A percentile compares a stretch with the other conserved stretches of the same genome.
Conservation (phyloP, 179 eudicot species). For the Sideroxylon spinosum region DNA sequence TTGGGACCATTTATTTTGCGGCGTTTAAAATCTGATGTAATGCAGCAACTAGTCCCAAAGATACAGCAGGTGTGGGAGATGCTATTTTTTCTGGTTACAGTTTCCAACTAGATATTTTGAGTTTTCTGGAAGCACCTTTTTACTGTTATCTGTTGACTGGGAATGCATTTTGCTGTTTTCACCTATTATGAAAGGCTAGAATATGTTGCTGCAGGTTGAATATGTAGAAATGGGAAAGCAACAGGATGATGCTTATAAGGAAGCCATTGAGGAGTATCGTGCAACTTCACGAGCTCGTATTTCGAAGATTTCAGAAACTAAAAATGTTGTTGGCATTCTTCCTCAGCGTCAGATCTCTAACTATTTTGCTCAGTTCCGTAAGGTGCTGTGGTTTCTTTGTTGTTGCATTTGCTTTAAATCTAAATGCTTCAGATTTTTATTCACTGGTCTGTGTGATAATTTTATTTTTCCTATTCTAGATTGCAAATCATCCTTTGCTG, state of each 20-base stretch:
- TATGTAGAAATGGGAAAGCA: constrained; percentile 65
- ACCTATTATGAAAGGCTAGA: constrained; percentile 5
- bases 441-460: constrained; percentile 11
- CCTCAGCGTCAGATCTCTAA: constrained; percentile 94
- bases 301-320: constrained; percentile 39
- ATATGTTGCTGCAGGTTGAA: constrained; percentile 52
- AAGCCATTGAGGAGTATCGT: constrained; percentile 86
- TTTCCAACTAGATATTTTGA: background rate
- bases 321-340: constrained; percentile 35
- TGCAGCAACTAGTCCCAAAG: constrained; percentile 92
- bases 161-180: constrained; percentile 5
- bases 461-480: constrained; percentile 40
- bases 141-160: background rate
- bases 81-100: constrained; percentile 6
- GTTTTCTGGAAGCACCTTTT: constrained; percentile 3
- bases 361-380: constrained; percentile 92
- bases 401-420: constrained; percentile 4
- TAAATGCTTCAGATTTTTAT: background rate
- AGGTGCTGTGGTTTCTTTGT: constrained; percentile 40
- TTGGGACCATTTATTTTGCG: constrained; percentile 92
- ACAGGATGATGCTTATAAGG: constrained; percentile 77
- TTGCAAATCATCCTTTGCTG: constrained; percentile 94
- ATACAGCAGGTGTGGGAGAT: constrained; percentile 56
- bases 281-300: constrained; percentile 56
- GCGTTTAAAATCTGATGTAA: constrained; percentile 92